Evolutionary conservation across 306 rosid species (phyloP).

Genomic region (Urtica urens): DNA sequence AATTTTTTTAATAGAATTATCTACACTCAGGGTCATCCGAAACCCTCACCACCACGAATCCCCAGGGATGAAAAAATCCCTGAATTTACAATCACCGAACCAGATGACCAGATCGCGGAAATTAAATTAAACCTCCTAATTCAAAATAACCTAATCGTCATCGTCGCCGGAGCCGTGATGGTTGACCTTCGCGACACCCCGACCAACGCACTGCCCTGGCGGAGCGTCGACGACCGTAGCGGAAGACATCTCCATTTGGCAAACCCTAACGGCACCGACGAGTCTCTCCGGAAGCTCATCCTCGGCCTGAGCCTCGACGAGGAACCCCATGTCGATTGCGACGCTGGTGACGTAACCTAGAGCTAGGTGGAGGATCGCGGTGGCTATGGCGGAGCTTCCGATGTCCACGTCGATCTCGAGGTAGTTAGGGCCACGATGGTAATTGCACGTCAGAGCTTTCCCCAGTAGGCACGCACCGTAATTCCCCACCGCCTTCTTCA

Average conservation of each 20-base stretch:
- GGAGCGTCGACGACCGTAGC: slow-evolving; percentile 42
- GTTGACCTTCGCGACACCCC: slow-evolving; percentile 48
- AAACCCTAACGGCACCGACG: slow-evolving; percentile 72
- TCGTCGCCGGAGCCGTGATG: slow-evolving; percentile 30
- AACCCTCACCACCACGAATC: no score
- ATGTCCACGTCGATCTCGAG: slow-evolving; percentile 86
- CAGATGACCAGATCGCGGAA: no score
- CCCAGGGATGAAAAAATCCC: no score
- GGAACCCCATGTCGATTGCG: slow-evolving; percentile 77
- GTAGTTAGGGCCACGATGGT: slow-evolving; percentile 60
- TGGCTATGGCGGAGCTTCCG: slow-evolving; percentile 76
- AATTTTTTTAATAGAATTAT: no score
- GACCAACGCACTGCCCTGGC: slow-evolving; percentile 19
- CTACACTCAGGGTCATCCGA: no score
- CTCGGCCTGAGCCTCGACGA: slow-evolving; percentile 76
- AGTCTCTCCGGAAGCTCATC: slow-evolving; percentile 79
- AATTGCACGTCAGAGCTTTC: slow-evolving; percentile 77
- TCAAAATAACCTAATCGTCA: slow-evolving; percentile 9
- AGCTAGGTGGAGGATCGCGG: slow-evolving; percentile 69
- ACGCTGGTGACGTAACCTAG: slow-evolving; percentile 74
- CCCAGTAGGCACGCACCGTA: slow-evolving; percentile 79
- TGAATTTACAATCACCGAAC: no score
- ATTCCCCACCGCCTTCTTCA: slow-evolving; percentile 73
- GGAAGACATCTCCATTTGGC: slow-evolving; percentile 82
- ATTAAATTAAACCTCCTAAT: no score